These are phyloP conservation scores for Blepharisma undulans DNA, from an alignment of 169 alveolate genomes.

Conservation along the genomic window DNA sequence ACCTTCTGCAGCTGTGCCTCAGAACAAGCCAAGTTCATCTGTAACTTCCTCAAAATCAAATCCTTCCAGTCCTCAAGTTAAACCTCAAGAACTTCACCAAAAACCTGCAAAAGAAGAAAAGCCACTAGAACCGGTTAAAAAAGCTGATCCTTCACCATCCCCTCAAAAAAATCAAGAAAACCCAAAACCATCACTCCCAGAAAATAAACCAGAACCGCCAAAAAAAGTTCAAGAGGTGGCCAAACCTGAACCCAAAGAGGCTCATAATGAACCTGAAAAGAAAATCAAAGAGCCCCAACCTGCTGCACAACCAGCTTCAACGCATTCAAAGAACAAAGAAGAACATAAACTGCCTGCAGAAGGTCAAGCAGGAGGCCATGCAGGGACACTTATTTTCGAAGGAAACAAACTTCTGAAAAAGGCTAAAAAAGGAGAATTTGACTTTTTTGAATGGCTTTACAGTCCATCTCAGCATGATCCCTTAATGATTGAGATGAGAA, in stretches of 20 bases:
- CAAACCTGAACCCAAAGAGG: neutral
- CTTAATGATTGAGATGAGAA: neutral
- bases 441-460: neutral
- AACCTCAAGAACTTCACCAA: neutral
- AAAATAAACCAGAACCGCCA: neutral
- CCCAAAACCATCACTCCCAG: neutral
- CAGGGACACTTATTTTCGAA: slow-evolving; percentile 24
- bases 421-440: slow-evolving; percentile 27
- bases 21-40: neutral
- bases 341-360: neutral
- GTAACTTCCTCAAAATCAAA: neutral
- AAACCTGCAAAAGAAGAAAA: neutral
- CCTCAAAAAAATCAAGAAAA: neutral
- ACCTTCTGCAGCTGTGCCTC: neutral
- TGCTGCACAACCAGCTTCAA: neutral
- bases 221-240: neutral
- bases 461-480: neutral
- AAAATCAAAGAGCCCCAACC: neutral
- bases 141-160: neutral
- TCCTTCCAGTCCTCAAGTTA: neutral
- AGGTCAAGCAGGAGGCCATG: slow-evolving; percentile 43
- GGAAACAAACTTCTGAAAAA: slow-evolving; percentile 26
- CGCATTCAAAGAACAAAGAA: neutral
- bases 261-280: neutral
- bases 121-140: neutral